Evolutionary conservation across 768 basidiomycete species (phyloP).

Genomic region (Lactarius quietus): DNA sequence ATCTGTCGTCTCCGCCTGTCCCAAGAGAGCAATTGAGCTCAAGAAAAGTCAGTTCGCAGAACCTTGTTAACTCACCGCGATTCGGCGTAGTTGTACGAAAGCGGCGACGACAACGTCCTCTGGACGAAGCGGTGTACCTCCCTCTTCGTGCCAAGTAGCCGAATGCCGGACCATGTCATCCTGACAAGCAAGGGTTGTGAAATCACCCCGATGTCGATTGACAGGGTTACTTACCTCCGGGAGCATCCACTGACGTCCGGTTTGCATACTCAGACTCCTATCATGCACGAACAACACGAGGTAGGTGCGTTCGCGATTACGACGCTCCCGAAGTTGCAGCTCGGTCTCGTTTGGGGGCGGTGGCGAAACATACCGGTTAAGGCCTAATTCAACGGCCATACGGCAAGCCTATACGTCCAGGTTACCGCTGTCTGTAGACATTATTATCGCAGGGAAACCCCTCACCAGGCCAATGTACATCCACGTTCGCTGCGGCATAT

Average conservation of each 20-base stretch:
- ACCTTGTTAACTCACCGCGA: constrained; percentile 54
- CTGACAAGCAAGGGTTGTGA: constrained; percentile 31
- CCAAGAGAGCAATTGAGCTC: constrained; percentile 9
- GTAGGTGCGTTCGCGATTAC: constrained; percentile 83
- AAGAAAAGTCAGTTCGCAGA: neutral
- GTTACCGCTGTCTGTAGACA: constrained; percentile 3
- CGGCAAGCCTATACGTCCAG: constrained; percentile 59
- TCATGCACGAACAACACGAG: constrained; percentile 85
- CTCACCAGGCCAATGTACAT: constrained; percentile 82
- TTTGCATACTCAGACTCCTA: constrained; percentile 81
- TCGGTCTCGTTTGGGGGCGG: constrained; percentile 60
- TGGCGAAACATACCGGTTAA: constrained; percentile 63
- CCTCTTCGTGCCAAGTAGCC: constrained; percentile 64
- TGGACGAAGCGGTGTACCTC: constrained; percentile 51
- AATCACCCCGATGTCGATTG: neutral
- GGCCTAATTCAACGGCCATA: constrained; percentile 80
- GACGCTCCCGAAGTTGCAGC: constrained; percentile 65
- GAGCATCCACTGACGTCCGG: constrained; percentile 85
- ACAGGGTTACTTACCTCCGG: constrained; percentile 47
- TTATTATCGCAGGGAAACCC: constrained; percentile 8
- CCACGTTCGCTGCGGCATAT: constrained; percentile 64
- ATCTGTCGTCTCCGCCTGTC: constrained; percentile 75
- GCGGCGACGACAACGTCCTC: constrained; percentile 81
- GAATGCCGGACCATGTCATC: constrained; percentile 74
- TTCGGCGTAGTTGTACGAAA: constrained; percentile 71